Conservation (phyloP, 139 green algal genomes). For the Haematococcus lacustris region DNA sequence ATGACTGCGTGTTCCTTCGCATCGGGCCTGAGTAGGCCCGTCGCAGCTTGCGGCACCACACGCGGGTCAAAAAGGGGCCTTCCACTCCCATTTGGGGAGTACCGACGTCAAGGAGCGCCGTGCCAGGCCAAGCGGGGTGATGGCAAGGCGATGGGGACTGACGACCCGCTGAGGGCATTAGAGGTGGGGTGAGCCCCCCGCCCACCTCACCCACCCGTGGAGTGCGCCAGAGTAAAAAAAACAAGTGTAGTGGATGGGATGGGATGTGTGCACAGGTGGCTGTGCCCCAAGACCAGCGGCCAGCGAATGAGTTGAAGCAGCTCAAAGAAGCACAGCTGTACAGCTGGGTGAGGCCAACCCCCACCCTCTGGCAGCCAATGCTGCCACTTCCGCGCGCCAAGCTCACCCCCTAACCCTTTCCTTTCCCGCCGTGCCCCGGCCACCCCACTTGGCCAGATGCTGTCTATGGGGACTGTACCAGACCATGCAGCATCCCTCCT, state of each 20-base stretch:
- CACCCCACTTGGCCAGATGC: background rate
- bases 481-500: background rate
- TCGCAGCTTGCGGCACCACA: background rate
- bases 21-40: background rate
- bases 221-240: background rate
- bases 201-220: background rate
- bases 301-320: conserved; percentile 70
- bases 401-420: background rate
- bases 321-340: conserved; percentile 66
- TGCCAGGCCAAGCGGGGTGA: background rate
- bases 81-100: background rate
- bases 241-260: conserved; percentile 28
- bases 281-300: conserved; percentile 73
- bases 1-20: background rate
- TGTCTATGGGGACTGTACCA: background rate
- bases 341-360: conserved; percentile 61
- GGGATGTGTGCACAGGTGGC: conserved; percentile 54
- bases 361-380: background rate
- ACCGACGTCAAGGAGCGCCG: background rate
- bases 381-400: background rate
- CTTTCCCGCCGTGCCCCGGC: background rate
- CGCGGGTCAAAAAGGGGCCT: background rate
- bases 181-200: background rate
- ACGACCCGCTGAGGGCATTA: background rate
- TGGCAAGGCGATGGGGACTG: background rate